Evolutionary conservation across 768 basidiomycete genomes (phyloP).

Genomic region (Favolaschia claudopus): DNA sequence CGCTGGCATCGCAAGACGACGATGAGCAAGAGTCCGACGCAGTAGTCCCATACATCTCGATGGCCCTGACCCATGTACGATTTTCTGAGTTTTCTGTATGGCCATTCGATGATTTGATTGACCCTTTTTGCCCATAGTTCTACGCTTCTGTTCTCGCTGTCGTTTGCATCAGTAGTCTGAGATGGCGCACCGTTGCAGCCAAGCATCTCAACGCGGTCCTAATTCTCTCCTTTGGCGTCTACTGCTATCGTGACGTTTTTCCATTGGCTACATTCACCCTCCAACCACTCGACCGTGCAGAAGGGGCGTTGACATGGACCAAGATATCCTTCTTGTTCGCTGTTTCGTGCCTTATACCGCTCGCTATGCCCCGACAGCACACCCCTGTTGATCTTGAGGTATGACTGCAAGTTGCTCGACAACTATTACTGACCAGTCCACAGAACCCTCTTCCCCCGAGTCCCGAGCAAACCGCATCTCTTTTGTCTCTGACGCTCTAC

Average conservation of each 20-base stretch:
- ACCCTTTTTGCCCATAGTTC: slow-evolving; percentile 3
- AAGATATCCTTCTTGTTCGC: slow-evolving; percentile 52
- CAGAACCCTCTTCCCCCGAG: slow-evolving; percentile 45
- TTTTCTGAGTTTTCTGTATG: not conserved
- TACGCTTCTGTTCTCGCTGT: slow-evolving; percentile 20
- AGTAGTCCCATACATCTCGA: not conserved
- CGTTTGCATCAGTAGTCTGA: slow-evolving; percentile 1
- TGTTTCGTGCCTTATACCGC: slow-evolving; percentile 56
- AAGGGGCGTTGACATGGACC: slow-evolving; percentile 58
- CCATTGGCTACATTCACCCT: slow-evolving; percentile 62
- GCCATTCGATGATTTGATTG: not conserved
- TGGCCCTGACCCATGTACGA: slow-evolving; percentile 21
- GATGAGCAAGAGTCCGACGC: not conserved
- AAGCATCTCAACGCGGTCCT: slow-evolving; percentile 39
- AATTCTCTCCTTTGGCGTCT: slow-evolving; percentile 48
- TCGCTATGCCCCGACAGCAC: slow-evolving; percentile 61
- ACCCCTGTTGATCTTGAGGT: slow-evolving; percentile 61
- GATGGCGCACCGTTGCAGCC: slow-evolving; percentile 14
- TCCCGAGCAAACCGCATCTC: slow-evolving; percentile 60
- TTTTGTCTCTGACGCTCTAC: slow-evolving; percentile 52
- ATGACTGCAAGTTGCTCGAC: not conserved
- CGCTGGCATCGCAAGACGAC: slow-evolving; percentile 2
- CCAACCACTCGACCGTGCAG: slow-evolving; percentile 50
- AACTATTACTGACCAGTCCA: not conserved
- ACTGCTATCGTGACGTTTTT: slow-evolving; percentile 63